Evolutionary conservation across 2,329 filamentous ascomycete genomes (phyloP).

Genomic region (Ceratocystis diversiconidia): DNA sequence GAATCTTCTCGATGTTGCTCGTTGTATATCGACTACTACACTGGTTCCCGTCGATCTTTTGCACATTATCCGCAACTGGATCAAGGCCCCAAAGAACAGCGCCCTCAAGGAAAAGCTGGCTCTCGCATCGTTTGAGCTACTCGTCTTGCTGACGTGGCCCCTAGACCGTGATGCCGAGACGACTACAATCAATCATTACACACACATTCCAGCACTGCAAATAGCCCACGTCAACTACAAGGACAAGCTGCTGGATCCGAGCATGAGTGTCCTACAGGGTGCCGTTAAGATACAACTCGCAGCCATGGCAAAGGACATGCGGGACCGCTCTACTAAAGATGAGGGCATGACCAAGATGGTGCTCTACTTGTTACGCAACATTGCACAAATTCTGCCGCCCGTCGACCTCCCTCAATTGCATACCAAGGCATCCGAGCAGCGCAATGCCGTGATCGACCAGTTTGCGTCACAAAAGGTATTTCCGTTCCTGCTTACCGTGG

Average conservation of each 20-base stretch:
- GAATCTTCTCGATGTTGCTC: constrained; percentile 85
- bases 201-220: constrained; percentile 79
- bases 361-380: constrained; percentile 77
- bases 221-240: constrained; percentile 85
- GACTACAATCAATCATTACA: constrained; percentile 85
- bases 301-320: constrained; percentile 64
- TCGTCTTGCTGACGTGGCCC: constrained; percentile 90
- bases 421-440: constrained; percentile 50
- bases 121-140: constrained; percentile 73
- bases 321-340: constrained; percentile 64
- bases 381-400: constrained; percentile 69
- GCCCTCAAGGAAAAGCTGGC: constrained; percentile 66
- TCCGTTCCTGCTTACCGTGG: constrained; percentile 67
- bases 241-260: constrained; percentile 71
- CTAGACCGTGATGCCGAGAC: constrained; percentile 63
- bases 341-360: constrained; percentile 86
- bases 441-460: constrained; percentile 74
- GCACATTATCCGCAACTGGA: constrained; percentile 75
- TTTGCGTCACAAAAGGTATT: constrained; percentile 88
- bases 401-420: constrained; percentile 70
- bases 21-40: constrained; percentile 84
- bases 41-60: constrained; percentile 80
- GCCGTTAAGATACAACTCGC: constrained; percentile 70
- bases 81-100: constrained; percentile 56
- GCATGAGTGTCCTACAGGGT: constrained; percentile 61